Conservation (phyloP, 495 filamentous ascomycete genomes). For the Xylaria acuta region DNA sequence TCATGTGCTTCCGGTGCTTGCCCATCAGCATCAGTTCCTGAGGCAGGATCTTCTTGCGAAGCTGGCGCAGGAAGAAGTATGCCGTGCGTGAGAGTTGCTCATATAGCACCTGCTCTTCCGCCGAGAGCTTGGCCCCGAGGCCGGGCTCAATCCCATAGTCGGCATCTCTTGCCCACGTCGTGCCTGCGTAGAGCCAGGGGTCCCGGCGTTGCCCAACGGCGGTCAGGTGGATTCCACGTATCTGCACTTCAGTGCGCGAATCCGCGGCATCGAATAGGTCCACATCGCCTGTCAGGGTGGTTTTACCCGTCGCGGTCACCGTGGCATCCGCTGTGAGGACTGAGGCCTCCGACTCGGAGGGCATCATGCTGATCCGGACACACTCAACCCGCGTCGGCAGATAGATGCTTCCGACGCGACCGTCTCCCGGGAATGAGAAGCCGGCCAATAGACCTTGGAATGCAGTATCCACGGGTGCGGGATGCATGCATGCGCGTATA, state of each 20-base stretch:
- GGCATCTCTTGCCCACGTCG: constrained; percentile 8
- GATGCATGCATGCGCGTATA: not conserved
- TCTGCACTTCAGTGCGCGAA: not conserved
- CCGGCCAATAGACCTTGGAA: not conserved
- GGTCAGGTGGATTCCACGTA: not conserved
- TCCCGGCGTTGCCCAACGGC: constrained; percentile 13
- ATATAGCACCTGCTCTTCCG: not conserved
- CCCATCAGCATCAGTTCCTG: constrained; percentile 15
- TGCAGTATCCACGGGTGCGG: not conserved
- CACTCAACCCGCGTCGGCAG: not conserved
- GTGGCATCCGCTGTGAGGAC: not conserved
- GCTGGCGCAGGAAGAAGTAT: constrained; percentile 23
- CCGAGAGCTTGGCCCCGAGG: not conserved
- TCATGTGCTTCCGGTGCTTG: constrained; percentile 18
- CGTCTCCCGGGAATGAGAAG: not conserved
- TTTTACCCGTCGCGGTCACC: not conserved
- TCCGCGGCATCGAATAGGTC: constrained; percentile 9
- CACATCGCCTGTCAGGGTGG: not conserved
- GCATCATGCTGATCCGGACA: constrained; percentile 2
- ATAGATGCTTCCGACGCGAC: not conserved
- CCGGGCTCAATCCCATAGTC: constrained; percentile 20
- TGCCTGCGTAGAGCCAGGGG: constrained; percentile 15
- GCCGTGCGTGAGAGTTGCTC: constrained; percentile 13
- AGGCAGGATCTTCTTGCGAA: constrained; percentile 6
- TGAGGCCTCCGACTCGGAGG: not conserved